Evolutionary conservation across 257 asterid species (phyloP).

Genomic region (Penstemon eatonii): DNA sequence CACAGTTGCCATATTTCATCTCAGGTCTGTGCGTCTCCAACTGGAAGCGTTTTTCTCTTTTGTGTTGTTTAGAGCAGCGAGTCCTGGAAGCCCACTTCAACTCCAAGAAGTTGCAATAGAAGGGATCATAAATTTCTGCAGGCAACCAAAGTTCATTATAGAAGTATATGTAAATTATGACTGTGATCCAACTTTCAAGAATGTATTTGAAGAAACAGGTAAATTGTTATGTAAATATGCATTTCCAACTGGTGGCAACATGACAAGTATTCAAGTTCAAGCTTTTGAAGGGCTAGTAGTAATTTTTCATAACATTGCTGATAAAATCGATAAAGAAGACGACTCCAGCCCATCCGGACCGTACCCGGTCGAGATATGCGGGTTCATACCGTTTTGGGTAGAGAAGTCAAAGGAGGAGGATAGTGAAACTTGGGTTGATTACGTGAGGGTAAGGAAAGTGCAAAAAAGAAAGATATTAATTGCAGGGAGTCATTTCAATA

Average conservation of each 20-base stretch:
- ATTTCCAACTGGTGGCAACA: conserved; percentile 56
- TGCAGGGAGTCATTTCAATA: conserved; percentile 79
- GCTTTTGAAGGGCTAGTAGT: conserved; percentile 79
- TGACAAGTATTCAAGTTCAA: conserved; percentile 72
- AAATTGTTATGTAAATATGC: conserved; percentile 82
- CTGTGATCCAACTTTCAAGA: conserved; percentile 70
- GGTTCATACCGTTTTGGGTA: conserved; percentile 80
- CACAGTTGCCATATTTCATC: conserved; percentile 15
- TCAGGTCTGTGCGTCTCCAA: conserved; percentile 82
- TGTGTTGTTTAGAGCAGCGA: conserved; percentile 59
- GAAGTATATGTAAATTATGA: conserved; percentile 84
- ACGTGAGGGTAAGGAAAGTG: conserved; percentile 61
- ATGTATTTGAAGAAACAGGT: conserved; percentile 78
- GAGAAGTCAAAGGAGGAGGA: conserved; percentile 52
- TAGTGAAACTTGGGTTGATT: conserved; percentile 62
- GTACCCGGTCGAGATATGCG: conserved; percentile 65
- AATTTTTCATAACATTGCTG: conserved; percentile 80
- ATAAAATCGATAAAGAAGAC: conserved; percentile 70
- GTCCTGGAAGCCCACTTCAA: conserved; percentile 44
- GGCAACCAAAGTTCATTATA: conserved; percentile 68
- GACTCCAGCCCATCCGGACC: conserved; percentile 63
- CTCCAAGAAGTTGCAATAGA: conserved; percentile 87
- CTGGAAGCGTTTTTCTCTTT: conserved; percentile 80
- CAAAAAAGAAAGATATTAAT: conserved; percentile 77
- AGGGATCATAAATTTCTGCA: conserved; percentile 78